Evolutionary conservation across 2,329 filamentous ascomycete genomes (phyloP).

Genomic region (Myriosclerotinia scirpicola): DNA sequence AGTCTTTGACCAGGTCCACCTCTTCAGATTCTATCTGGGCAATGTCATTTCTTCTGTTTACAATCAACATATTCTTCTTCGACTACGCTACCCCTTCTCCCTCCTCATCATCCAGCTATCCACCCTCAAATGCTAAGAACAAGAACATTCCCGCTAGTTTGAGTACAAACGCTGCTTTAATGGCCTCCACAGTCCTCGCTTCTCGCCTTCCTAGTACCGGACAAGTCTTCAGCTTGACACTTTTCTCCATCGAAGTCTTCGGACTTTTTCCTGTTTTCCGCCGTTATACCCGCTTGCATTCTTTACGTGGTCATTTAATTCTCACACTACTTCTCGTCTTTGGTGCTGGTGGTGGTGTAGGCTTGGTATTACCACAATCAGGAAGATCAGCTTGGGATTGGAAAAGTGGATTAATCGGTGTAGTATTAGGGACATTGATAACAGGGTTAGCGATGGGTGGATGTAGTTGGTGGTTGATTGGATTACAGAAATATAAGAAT

Average conservation of each 20-base stretch:
- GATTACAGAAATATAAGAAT: constrained; percentile 97
- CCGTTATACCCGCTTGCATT: constrained; percentile 79
- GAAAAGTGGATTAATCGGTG: constrained; percentile 55
- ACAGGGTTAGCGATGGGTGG: constrained; percentile 82
- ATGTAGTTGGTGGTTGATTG: constrained; percentile 97
- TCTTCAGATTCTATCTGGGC: constrained; percentile 97
- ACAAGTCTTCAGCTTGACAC: constrained; percentile 89
- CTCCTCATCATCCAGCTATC: constrained; percentile 49
- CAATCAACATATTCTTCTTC: constrained; percentile 97
- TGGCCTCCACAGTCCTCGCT: constrained; percentile 93
- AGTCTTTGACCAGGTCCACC: constrained; percentile 91
- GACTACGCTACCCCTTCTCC: constrained; percentile 69
- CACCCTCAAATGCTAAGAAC: constrained; percentile 23
- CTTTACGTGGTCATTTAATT: constrained; percentile 75
- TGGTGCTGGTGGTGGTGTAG: constrained; percentile 77
- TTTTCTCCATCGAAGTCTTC: constrained; percentile 97
- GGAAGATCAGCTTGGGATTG: constrained; percentile 50
- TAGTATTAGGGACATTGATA: constrained; percentile 71
- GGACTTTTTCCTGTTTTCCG: constrained; percentile 96
- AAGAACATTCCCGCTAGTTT: constrained; percentile 56
- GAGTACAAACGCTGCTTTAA: constrained; percentile 92
- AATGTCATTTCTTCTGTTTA: constrained; percentile 87
- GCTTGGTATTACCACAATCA: constrained; percentile 51
- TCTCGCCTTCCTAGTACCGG: constrained; percentile 86
- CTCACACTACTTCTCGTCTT: constrained; percentile 76